These are phyloP conservation scores for Fraxinus baroniana DNA, from an alignment of 305 asterid species.

Conservation along the genomic window DNA sequence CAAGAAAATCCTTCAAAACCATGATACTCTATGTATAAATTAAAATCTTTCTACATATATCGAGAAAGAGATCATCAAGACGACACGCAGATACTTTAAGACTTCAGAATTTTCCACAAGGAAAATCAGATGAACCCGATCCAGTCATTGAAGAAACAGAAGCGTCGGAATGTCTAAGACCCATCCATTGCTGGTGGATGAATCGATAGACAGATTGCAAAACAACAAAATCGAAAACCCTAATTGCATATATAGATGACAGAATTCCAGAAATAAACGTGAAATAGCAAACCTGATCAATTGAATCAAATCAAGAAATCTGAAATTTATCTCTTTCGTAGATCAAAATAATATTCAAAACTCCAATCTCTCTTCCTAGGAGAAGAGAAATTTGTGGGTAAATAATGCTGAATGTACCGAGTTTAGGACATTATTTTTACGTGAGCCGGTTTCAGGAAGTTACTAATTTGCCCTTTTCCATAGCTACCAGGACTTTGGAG, in stretches of 20 bases:
- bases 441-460: too few relatives aligned
- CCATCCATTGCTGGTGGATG: neutral
- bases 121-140: conserved; percentile 11
- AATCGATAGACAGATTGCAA: neutral
- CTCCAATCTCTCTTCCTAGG: neutral
- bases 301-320: neutral
- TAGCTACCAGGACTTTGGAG: too few relatives aligned
- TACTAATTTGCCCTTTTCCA: too few relatives aligned
- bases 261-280: neutral
- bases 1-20: neutral
- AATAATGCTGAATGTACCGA: too few relatives aligned
- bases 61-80: neutral
- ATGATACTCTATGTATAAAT: neutral
- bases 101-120: neutral
- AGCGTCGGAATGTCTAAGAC: conserved; percentile 13
- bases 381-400: too few relatives aligned
- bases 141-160: neutral
- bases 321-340: neutral
- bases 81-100: neutral
- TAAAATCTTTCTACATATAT: neutral
- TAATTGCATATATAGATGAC: neutral
- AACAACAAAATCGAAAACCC: neutral
- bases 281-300: neutral
- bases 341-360: neutral
- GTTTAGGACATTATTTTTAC: too few relatives aligned